These are phyloP conservation scores for Actinidia chinensis DNA, from an alignment of 179 eudicot genomes.

Conservation along the genomic window DNA sequence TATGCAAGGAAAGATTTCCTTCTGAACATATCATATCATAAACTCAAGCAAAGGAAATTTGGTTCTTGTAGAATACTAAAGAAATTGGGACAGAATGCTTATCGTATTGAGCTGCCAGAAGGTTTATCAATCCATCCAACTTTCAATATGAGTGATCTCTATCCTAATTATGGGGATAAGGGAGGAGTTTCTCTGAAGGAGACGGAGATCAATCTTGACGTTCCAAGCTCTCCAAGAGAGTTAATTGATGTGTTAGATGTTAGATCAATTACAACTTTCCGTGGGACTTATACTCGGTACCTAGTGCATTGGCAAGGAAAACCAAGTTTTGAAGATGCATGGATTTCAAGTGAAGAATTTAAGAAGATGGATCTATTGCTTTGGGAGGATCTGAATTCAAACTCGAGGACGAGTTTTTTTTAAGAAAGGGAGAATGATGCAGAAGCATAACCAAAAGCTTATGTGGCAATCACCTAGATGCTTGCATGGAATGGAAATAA, in stretches of 20 bases:
- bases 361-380: background rate
- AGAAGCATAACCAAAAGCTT: too few relatives aligned
- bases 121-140: background rate
- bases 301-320: background rate
- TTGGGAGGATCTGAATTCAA: background rate
- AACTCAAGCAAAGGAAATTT: background rate
- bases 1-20: background rate
- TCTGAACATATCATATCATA: background rate
- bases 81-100: background rate
- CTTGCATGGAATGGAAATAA: background rate
- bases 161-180: background rate
- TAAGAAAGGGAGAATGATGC: too few relatives aligned
- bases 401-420: background rate
- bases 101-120: background rate
- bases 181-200: background rate
- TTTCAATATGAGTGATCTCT: background rate
- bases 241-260: background rate
- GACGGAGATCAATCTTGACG: background rate
- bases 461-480: too few relatives aligned
- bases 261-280: background rate
- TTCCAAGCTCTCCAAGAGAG: background rate
- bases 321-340: background rate
- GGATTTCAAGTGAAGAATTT: background rate
- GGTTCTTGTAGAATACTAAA: background rate
- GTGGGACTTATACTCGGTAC: background rate